A percentile compares a stretch with the other conserved stretches of the same genome.
These are phyloP conservation scores for Suillus subluteus DNA, from an alignment of 768 basidiomycete species.

Conservation along the genomic window DNA sequence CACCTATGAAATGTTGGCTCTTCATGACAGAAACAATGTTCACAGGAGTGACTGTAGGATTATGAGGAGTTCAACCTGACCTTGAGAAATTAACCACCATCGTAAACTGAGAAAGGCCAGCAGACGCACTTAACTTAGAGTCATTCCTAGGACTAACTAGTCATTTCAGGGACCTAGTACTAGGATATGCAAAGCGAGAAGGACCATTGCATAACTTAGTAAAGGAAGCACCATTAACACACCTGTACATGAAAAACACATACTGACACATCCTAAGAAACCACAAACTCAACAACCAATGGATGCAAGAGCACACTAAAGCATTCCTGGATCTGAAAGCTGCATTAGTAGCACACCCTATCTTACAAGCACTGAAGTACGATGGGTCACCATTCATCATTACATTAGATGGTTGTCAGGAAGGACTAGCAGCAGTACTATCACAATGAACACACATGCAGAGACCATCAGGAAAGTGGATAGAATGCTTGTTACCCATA, in stretches of 20 bases:
- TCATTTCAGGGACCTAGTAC: no score
- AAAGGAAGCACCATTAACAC: no score
- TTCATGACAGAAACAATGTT: conserved; percentile 33
- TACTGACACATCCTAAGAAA: no score
- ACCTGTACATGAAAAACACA: neutral
- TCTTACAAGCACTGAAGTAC: conserved; percentile 33
- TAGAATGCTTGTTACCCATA: no score
- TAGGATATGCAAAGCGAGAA: no score
- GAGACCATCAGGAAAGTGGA: conserved; percentile 12
- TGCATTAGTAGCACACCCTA: conserved; percentile 34
- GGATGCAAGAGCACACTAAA: conserved; percentile 15
- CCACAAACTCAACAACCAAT: no score
- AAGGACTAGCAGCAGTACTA: conserved; percentile 36
- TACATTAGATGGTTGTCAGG: conserved; percentile 36
- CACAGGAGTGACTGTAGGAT: conserved; percentile 37
- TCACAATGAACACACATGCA: conserved; percentile 27
- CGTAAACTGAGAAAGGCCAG: conserved; percentile 37
- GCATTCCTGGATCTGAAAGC: conserved; percentile 36
- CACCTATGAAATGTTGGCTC: neutral
- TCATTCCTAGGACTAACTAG: no score
- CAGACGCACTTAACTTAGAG: conserved; percentile 22
- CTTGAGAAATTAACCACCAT: conserved; percentile 41
- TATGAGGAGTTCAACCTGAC: conserved; percentile 39
- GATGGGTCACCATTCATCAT: conserved; percentile 40
- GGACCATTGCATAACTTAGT: no score